Conservation (phyloP, 2,329 filamentous ascomycete species). For the Ophiostoma sp. region DNA sequence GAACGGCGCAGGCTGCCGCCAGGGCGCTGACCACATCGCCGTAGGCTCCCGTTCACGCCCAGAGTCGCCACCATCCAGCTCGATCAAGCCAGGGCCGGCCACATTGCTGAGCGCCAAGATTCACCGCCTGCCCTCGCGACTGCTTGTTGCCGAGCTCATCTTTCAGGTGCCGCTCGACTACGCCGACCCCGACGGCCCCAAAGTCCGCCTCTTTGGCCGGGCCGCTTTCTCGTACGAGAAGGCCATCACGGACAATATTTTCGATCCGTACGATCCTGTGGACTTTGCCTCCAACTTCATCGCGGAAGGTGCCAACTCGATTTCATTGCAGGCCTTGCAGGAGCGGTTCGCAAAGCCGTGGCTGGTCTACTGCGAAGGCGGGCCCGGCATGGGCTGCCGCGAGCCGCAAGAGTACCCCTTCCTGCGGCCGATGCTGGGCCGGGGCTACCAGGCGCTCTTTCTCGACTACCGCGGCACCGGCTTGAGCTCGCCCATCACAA, state of each 20-base stretch:
- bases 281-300: background rate
- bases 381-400: constrained; percentile 72
- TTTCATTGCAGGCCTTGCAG: constrained; percentile 19
- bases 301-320: background rate
- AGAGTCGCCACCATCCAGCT: background rate
- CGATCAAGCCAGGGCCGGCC: constrained; percentile 19
- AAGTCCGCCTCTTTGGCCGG: constrained; percentile 71
- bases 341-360: constrained; percentile 45
- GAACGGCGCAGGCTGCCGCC: background rate
- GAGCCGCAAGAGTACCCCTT: constrained; percentile 68
- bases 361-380: constrained; percentile 75
- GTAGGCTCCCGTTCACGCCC: background rate
- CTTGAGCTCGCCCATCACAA: constrained; percentile 72
- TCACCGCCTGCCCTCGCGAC: constrained; percentile 44
- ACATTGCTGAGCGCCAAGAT: constrained; percentile 18
- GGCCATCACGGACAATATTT: constrained; percentile 39
- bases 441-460: constrained; percentile 78
- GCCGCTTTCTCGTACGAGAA: constrained; percentile 63
- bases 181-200: constrained; percentile 52
- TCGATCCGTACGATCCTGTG: background rate
- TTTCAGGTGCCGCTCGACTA: constrained; percentile 85
- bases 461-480: constrained; percentile 92
- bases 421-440: constrained; percentile 65
- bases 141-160: constrained; percentile 74
- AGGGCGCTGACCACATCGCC: background rate